Evolutionary conservation across 2,329 filamentous ascomycete genomes (phyloP), one percentile per base, ranked within the genome.

Genomic region (Ceratocystis colombiana): DNA sequence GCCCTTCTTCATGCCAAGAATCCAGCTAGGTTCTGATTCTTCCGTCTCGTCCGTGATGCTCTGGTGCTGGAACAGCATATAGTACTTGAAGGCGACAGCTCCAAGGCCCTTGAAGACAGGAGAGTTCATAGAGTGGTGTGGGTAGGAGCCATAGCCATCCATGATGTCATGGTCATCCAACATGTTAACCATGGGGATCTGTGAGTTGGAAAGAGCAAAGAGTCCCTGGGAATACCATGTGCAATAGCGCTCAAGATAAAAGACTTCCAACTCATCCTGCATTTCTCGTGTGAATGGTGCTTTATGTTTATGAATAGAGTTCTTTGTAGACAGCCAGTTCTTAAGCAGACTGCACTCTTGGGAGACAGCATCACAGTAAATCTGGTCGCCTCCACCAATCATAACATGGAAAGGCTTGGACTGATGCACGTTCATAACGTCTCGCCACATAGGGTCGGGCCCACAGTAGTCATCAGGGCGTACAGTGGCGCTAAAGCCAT

Each of bases 131-230:
- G 96, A 94, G 70, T 89, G 85, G 70, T 96, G 84, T 3, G 92
- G 87, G 74, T 97, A 99, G 0, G 91, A 96, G 5, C 94, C 94
- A 73, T 88, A 99, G 0, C 95, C 94, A 75, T 92, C 88, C 69
- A 92, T 92, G 70, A 92, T 88, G 71, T 94, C 89, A 73, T 97
- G 94, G 71, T 97, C 94, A 74, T 97, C 93, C 80, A 89, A 96
- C 75, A 99, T 92, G 74, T 99, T 99, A 71, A 99, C 84, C 92
- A 96, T 97, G 7, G 94, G 92, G 59, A 99, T 97, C 74, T 97
- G 93, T 1, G 89, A 88, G 71, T 88, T 92, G 4, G 93, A 94
- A 73, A 99, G 83, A n/a, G 88, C 85, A 72, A 96, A 99, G 4
- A 97, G 78, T 0, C 95, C 94, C 72, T 96, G 92, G 0, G 92